phyloP scores from a whole-genome alignment of 768 basidiomycete species.

The Pulveroboletus sp. region DNA sequence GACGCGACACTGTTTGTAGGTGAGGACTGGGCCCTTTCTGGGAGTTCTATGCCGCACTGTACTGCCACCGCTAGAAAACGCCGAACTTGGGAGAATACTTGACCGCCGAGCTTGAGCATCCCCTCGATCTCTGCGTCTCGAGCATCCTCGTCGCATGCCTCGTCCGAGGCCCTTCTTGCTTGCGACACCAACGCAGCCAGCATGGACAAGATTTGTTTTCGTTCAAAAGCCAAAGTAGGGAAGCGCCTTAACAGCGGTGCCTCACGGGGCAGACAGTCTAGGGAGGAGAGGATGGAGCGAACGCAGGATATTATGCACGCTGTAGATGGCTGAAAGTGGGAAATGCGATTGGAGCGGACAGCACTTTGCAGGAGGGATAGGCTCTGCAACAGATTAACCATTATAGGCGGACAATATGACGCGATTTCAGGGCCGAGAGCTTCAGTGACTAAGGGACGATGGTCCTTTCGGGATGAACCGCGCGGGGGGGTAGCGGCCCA shows the following conservation, averaged over 20 bases:
- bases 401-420: slow-evolving; percentile 70
- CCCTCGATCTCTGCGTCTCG: slow-evolving; percentile 57
- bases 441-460: slow-evolving; percentile 44
- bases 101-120: slow-evolving; percentile 79
- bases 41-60: slow-evolving; percentile 70
- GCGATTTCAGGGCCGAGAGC: slow-evolving; percentile 48
- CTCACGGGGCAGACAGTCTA: slow-evolving; percentile 82
- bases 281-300: slow-evolving; percentile 75
- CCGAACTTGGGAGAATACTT: slow-evolving; percentile 77
- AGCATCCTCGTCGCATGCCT: slow-evolving; percentile 41
- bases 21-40: slow-evolving; percentile 41
- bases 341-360: slow-evolving; percentile 66
- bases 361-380: slow-evolving; percentile 83
- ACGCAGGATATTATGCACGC: slow-evolving; percentile 95
- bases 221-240: slow-evolving; percentile 66
- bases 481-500: slow-evolving; percentile 48
- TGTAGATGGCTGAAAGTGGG: slow-evolving; percentile 91
- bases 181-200: slow-evolving; percentile 81
- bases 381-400: slow-evolving; percentile 81
- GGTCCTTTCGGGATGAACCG: slow-evolving; percentile 36
- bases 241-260: slow-evolving; percentile 65
- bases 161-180: slow-evolving; percentile 60
- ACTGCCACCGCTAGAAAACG: slow-evolving; percentile 74
- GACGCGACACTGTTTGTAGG: slow-evolving; percentile 18
- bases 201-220: slow-evolving; percentile 76